Percentiles rank a stretch among this genome's conserved stretches.
phyloP scores from a whole-genome alignment of 2,329 filamentous ascomycete species.

The Calonectria pteridis region DNA sequence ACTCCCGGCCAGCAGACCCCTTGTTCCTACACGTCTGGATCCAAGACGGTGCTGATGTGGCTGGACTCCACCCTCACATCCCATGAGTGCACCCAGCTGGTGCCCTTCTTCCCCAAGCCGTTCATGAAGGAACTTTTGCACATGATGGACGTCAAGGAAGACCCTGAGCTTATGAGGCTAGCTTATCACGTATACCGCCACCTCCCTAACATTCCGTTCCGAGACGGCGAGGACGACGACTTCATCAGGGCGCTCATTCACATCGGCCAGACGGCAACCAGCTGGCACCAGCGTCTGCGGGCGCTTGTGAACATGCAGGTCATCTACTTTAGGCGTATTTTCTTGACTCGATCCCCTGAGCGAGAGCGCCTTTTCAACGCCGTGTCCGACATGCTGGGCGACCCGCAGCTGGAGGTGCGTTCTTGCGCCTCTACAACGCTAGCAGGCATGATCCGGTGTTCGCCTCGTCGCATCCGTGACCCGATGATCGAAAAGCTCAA shows the following conservation, averaged over 20 bases:
- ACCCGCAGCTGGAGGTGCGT: constrained; percentile 92
- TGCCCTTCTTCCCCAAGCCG: constrained; percentile 88
- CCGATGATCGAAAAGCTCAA: constrained; percentile 82
- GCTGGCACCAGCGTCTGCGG: constrained; percentile 95
- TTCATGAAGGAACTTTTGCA: constrained; percentile 95
- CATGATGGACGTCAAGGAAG: constrained; percentile 99
- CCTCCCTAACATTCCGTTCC: constrained; percentile 93
- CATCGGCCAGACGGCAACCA: constrained; percentile 85
- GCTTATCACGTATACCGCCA: constrained; percentile 98
- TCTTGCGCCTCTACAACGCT: constrained; percentile 92
- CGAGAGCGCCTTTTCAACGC: constrained; percentile 88
- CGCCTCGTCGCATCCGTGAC: constrained; percentile 82
- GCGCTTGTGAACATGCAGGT: constrained; percentile 99
- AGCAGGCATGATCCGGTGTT: constrained; percentile 98
- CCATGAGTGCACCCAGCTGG: constrained; percentile 91
- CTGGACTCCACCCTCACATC: constrained; percentile 91
- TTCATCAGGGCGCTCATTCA: constrained; percentile 90
- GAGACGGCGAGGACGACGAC: constrained; percentile 83
- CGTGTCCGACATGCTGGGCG: constrained; percentile 95
- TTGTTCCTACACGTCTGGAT: constrained; percentile 93
- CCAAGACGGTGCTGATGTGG: constrained; percentile 96
- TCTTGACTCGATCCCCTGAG: constrained; percentile 81
- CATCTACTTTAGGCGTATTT: constrained; percentile 96
- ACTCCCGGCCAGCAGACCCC: constrained; percentile 91
- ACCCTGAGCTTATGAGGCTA: constrained; percentile 92